Percentiles rank a stretch among this genome's conserved stretches.
Evolutionary conservation across 306 rosid genomes (phyloP).

Genomic region (Rubus parviflorus): DNA sequence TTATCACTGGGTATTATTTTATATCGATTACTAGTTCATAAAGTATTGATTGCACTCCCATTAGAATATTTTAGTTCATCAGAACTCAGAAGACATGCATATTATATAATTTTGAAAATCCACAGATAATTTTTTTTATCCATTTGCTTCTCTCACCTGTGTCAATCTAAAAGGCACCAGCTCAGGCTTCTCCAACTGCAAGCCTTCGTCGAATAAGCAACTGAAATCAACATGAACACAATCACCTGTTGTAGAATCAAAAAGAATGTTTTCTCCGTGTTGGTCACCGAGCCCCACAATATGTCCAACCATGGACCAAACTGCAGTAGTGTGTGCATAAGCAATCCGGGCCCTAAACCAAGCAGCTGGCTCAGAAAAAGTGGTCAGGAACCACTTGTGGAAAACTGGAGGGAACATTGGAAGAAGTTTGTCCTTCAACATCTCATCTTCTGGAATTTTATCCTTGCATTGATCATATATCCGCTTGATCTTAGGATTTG

Average conservation of each 20-base stretch:
- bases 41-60: neutral
- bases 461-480: slow-evolving; percentile 90
- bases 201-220: slow-evolving; percentile 94
- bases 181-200: slow-evolving; percentile 98
- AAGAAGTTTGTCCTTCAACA: slow-evolving; percentile 80
- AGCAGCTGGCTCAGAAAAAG: slow-evolving; percentile 98
- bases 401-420: slow-evolving; percentile 96
- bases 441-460: slow-evolving; percentile 78
- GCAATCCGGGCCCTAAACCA: slow-evolving; percentile 97
- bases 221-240: slow-evolving; percentile 99
- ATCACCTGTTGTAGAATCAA: slow-evolving; percentile 92
- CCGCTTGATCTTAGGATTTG: slow-evolving; percentile 81
- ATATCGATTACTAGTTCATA: too few relatives aligned
- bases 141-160: slow-evolving; percentile 58
- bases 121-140: too few relatives aligned
- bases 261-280: slow-evolving; percentile 96
- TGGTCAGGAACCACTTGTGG: slow-evolving; percentile 90
- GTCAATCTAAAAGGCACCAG: slow-evolving; percentile 95
- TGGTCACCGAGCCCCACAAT: slow-evolving; percentile 96
- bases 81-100: neutral
- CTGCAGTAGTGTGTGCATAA: slow-evolving; percentile 97
- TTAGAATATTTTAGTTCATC: neutral
- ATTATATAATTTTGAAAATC: slow-evolving; percentile 1
- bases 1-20: too few relatives aligned
- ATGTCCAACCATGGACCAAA: slow-evolving; percentile 99